phyloP scores from a whole-genome alignment of 257 asterid species.

The Rhazya stricta region DNA sequence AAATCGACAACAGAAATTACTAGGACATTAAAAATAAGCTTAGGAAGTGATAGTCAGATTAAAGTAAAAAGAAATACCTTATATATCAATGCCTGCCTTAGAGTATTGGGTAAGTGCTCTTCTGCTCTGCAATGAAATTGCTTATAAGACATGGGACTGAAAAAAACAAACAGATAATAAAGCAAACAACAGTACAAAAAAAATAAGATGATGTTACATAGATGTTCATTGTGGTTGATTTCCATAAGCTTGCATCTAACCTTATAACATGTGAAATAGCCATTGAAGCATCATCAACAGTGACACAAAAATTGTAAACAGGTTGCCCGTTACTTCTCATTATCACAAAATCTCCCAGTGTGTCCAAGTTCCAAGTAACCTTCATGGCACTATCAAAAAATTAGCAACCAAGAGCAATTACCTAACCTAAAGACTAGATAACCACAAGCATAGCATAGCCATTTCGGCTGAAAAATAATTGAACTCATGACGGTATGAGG shows the following conservation, averaged over 20 bases:
- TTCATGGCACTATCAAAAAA: conserved; percentile 53
- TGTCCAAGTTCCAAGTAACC: conserved; percentile 88
- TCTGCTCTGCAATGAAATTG: conserved; percentile 68
- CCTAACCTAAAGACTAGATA: not conserved
- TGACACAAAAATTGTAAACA: conserved; percentile 93
- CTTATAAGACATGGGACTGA: conserved; percentile 7
- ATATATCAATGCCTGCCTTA: conserved; percentile 91
- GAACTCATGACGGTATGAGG: not conserved
- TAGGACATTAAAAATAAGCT: not conserved
- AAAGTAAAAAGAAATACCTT: conserved; percentile 45
- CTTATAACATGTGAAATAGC: conserved; percentile 96
- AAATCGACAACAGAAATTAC: conserved; percentile 19
- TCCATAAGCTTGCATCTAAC: conserved; percentile 27
- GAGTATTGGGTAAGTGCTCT: conserved; percentile 96
- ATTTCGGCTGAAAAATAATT: not conserved
- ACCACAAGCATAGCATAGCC: not conserved
- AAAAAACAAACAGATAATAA: conserved; percentile 13
- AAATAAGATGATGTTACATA: not conserved
- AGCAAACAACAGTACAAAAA: conserved; percentile 9
- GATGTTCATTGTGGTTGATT: not conserved
- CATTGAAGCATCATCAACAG: conserved; percentile 97
- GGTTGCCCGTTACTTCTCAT: conserved; percentile 99
- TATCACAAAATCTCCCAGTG: conserved; percentile 96
- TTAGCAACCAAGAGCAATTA: conserved; percentile 25
- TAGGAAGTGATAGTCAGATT: not conserved